phyloP scores from a whole-genome alignment of 257 asterid species.

The Apocynum venetum region DNA sequence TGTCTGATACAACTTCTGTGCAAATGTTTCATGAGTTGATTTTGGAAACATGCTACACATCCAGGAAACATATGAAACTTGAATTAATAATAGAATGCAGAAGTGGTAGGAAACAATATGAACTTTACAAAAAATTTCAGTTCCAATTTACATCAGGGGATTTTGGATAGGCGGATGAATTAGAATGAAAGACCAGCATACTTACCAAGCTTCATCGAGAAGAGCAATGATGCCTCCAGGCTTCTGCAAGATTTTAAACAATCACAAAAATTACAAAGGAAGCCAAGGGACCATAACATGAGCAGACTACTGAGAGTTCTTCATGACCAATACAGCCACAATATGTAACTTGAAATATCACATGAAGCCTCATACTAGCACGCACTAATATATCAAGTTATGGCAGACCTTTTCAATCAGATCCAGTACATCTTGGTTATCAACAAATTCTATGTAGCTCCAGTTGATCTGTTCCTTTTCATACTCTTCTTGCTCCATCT shows the following conservation, averaged over 20 bases:
- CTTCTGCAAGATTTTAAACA: conserved; percentile 59
- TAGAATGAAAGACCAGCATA: conserved; percentile 13
- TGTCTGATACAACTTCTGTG: conserved; percentile 98
- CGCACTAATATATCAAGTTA: neutral
- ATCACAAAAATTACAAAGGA: neutral
- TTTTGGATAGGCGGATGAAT: conserved; percentile 6
- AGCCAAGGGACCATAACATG: neutral
- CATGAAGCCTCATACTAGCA: neutral
- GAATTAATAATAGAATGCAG: conserved; percentile 15
- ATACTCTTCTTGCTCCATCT: conserved; percentile 99
- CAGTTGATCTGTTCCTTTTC: conserved; percentile 94
- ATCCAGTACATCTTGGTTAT: conserved; percentile 99
- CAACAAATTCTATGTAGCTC: conserved; percentile 99
- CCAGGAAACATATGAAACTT: conserved; percentile 20
- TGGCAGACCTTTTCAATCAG: conserved; percentile 84
- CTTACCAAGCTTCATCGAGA: conserved; percentile 98
- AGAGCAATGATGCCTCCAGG: conserved; percentile 99
- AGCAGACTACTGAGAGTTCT: neutral
- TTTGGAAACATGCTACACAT: conserved; percentile 98
- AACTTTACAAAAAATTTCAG: neutral
- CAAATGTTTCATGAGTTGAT: conserved; percentile 99
- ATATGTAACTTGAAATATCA: neutral
- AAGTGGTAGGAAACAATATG: neutral
- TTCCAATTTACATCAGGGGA: neutral
- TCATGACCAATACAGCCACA: neutral